These are phyloP conservation scores for Colletotrichum caudatum DNA, from an alignment of 2,329 filamentous ascomycete genomes.

Conservation along the genomic window DNA sequence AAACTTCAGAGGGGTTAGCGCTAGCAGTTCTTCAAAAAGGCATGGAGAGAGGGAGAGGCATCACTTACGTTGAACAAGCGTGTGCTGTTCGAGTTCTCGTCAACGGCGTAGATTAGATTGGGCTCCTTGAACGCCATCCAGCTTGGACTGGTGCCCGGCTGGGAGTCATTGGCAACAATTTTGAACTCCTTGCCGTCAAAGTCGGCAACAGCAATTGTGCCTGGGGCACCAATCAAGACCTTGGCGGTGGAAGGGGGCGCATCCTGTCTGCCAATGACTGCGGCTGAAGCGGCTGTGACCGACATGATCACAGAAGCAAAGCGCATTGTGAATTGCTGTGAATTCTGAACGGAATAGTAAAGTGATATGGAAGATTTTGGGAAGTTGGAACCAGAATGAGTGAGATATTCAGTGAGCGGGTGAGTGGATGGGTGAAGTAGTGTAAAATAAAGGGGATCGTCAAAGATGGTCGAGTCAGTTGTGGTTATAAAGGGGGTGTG, in stretches of 20 bases:
- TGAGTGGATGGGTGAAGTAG: neutral
- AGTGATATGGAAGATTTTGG: neutral
- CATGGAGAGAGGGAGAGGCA: neutral
- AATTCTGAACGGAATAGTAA: neutral
- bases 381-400: neutral
- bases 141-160: constrained; percentile 52
- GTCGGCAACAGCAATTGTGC: constrained; percentile 55
- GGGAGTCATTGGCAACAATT: constrained; percentile 51
- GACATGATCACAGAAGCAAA: constrained; percentile 21
- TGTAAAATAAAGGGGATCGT: neutral
- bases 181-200: constrained; percentile 57
- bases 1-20: constrained; percentile 45
- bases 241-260: constrained; percentile 41
- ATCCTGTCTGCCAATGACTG: constrained; percentile 29
- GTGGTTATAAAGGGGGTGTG: neutral
- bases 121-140: constrained; percentile 60
- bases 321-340: constrained; percentile 27
- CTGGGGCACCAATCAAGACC: constrained; percentile 57
- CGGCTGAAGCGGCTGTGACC: constrained; percentile 34
- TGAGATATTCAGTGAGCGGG: neutral
- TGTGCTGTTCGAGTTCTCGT: constrained; percentile 59
- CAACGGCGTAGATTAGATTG: constrained; percentile 59
- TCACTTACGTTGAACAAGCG: constrained; percentile 52
- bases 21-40: neutral
- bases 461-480: constrained; percentile 2